Evolutionary conservation across 1,284 basidiomycete species (phyloP), one percentile per base, ranked within the genome.

Genomic region (Agaricales sp.): DNA sequence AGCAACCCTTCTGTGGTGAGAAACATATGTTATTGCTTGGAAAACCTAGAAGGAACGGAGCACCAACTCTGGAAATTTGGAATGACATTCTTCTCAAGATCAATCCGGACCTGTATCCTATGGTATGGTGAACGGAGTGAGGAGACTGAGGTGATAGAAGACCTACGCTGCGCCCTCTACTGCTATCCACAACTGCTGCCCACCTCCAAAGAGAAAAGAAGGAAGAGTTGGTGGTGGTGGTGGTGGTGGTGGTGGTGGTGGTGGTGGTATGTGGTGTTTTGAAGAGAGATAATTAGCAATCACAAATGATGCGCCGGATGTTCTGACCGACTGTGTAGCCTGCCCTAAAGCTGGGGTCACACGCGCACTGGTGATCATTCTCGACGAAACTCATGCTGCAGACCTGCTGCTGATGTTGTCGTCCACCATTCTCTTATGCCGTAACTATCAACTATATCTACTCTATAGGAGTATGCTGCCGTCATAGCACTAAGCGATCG

Each of bases 1-100:
- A 90, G 64, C 87, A 90, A 55, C 85, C 86, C 70, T 87, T 89
- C 73, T 79, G 82, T 53, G 80, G 79, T 70, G 81, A 81, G 64
- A n/a, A n/a, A n/a, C n/a, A n/a, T n/a, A n/a, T n/a, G n/a, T n/a
- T n/a, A 35, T 8, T n/a, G 30, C 11, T 35, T 35, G 30, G n/a
- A 35, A 35, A 35, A 35, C n/a, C n/a, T n/a, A n/a, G n/a, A 35
- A n/a, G 30, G 8, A n/a, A n/a, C 8, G 30, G 30, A 11, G 30
- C 11, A 35, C 30, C 11, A 11, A 35, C 30, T 35, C 30, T 8
- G 30, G 30, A 35, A 35, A 35, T 35, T 35, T 35, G 30, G 30
- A 35, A 35, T 11, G 30, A 8, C 30, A 35, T 35, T 35, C 30
- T 11, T 8, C 30, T 35, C n/a, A 35, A 35, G 30, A 35, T 35